Conservation (phyloP, 306 rosid genomes). For the Malus orientalis region DNA sequence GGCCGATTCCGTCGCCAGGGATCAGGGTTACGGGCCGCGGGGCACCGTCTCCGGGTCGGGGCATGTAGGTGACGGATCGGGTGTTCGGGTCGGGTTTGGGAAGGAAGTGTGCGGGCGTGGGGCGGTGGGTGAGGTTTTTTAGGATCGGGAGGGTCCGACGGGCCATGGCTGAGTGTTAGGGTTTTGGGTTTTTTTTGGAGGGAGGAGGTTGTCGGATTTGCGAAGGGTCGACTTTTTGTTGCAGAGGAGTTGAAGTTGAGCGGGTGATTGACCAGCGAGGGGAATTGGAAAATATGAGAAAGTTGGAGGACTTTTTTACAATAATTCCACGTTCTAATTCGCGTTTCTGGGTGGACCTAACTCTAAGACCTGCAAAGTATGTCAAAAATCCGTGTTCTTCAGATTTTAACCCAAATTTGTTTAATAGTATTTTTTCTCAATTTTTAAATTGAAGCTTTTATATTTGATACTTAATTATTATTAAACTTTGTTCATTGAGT, state of each 20-base stretch:
- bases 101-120: neutral
- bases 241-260: neutral
- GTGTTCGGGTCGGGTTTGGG: conserved; percentile 18
- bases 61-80: conserved; percentile 52
- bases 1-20: conserved; percentile 90
- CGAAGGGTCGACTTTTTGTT: neutral
- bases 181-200: neutral
- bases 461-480: too few relatives aligned
- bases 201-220: neutral
- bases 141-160: conserved; percentile 30
- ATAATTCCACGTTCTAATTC: neutral
- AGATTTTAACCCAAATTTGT: too few relatives aligned
- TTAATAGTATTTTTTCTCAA: too few relatives aligned
- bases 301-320: conserved; percentile 11
- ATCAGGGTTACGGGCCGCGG: conserved; percentile 73
- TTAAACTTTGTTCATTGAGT: too few relatives aligned
- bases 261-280: neutral
- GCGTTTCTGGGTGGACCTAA: neutral
- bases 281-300: neutral
- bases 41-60: conserved; percentile 71
- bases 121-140: conserved; percentile 12
- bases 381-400: too few relatives aligned
- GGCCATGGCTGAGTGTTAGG: conserved; percentile 13
- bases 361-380: too few relatives aligned
- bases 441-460: too few relatives aligned